Conservation (phyloP, 257 asterid species). For the Salvia rosmarinus region DNA sequence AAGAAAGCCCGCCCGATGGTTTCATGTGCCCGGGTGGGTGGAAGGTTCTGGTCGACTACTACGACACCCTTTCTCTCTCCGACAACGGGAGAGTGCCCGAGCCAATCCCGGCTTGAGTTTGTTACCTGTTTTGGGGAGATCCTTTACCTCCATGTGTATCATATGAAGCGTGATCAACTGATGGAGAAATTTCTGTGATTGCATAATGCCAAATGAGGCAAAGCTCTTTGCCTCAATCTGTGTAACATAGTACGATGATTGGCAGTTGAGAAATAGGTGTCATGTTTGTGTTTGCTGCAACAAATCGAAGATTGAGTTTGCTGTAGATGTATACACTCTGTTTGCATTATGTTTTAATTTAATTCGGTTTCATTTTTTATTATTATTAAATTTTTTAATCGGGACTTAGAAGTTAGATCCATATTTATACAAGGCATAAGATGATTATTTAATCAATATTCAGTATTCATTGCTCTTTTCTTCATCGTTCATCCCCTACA, state of each 20-base stretch:
- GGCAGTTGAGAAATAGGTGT: background rate
- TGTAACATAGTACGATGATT: conserved; percentile 32
- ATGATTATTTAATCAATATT: too few relatives aligned
- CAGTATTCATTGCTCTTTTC: background rate
- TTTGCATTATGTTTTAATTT: background rate
- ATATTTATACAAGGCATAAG: background rate
- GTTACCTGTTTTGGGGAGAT: conserved; percentile 10
- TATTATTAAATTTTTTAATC: too few relatives aligned
- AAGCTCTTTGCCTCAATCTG: conserved; percentile 41
- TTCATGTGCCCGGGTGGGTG: conserved; percentile 99
- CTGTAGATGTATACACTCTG: background rate
- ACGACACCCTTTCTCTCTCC: conserved; percentile 61
- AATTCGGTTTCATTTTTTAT: too few relatives aligned
- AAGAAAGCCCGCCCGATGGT: conserved; percentile 89
- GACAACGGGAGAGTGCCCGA: conserved; percentile 61
- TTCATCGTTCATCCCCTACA: too few relatives aligned
- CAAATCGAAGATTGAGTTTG: conserved; percentile 1
- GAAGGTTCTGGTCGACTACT: conserved; percentile 89
- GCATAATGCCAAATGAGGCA: conserved; percentile 38
- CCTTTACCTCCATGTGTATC: conserved; percentile 25
- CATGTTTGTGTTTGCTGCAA: background rate
- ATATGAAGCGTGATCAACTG: conserved; percentile 28
- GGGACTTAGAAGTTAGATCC: too few relatives aligned
- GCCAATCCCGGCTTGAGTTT: conserved; percentile 54
- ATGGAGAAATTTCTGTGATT: background rate